phyloP scores from a whole-genome alignment of 306 rosid genomes.

The Alnus glutinosa region DNA sequence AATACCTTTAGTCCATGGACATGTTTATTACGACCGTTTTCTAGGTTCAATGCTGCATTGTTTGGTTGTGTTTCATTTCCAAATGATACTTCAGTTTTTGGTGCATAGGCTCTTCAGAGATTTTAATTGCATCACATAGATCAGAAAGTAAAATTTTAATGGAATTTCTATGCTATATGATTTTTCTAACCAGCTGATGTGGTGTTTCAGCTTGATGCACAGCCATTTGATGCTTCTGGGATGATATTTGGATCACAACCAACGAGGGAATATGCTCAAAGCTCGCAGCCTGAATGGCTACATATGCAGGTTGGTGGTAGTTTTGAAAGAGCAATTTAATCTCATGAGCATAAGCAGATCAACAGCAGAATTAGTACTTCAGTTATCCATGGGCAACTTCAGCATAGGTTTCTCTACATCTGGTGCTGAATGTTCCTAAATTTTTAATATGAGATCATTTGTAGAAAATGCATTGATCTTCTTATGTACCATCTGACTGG shows the following conservation, averaged over 20 bases:
- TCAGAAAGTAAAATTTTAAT: not conserved
- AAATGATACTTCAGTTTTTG: not conserved
- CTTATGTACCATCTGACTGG: conserved; percentile 23
- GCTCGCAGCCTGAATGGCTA: conserved; percentile 72
- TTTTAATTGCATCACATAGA: not conserved
- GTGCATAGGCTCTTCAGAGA: not conserved
- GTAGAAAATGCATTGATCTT: conserved; percentile 40
- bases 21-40: not conserved
- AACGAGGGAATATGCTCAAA: conserved; percentile 60
- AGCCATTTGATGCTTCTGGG: conserved; percentile 68
- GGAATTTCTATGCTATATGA: not conserved
- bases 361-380: conserved; percentile 19
- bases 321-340: conserved; percentile 64
- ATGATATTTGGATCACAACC: conserved; percentile 72
- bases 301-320: conserved; percentile 88
- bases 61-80: not conserved
- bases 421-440: conserved; percentile 41
- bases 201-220: conserved; percentile 54
- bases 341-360: conserved; percentile 17
- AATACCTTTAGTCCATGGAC: not conserved
- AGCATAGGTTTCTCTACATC: conserved; percentile 20
- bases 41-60: not conserved
- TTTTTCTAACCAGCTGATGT: conserved; percentile 32
- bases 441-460: conserved; percentile 22
- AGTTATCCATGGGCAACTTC: conserved; percentile 19